These are phyloP conservation scores for Geotrichum candidum DNA, from an alignment of 1,139 yeast genomes.

Conservation along the genomic window DNA sequence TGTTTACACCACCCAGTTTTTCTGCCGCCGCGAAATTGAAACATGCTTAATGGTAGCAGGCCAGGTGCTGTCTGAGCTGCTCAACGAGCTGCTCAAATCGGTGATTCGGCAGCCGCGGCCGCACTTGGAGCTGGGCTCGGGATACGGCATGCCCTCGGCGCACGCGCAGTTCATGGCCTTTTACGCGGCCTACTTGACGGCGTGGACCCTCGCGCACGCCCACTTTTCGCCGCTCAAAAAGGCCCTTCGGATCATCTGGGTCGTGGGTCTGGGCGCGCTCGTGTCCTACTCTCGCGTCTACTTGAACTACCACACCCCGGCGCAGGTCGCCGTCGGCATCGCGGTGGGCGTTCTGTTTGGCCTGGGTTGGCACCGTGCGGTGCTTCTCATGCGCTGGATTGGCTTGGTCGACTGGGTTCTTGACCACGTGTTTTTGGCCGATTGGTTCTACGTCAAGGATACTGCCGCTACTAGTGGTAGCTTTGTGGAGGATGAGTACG, in stretches of 20 bases:
- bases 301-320: constrained; percentile 64
- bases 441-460: constrained; percentile 35
- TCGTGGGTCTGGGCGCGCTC: constrained; percentile 35
- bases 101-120: constrained; percentile 73
- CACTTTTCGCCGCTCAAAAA: constrained; percentile 32
- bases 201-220: constrained; percentile 42
- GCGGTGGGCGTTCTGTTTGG: constrained; percentile 59
- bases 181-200: constrained; percentile 57
- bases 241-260: constrained; percentile 25
- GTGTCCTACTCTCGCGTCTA: constrained; percentile 76
- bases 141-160: constrained; percentile 96
- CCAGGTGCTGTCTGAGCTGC: constrained; percentile 69
- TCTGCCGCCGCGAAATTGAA: constrained; percentile 77
- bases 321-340: constrained; percentile 72
- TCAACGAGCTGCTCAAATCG: constrained; percentile 64
- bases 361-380: constrained; percentile 48
- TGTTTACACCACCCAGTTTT: constrained; percentile 77
- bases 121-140: constrained; percentile 40
- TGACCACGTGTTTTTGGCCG: constrained; percentile 31
- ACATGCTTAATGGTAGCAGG: constrained; percentile 81
- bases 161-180: constrained; percentile 95
- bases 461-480: constrained; percentile 32
- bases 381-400: constrained; percentile 39
- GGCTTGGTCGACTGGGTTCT: constrained; percentile 36
- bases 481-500: constrained; percentile 33